These are phyloP conservation scores for Aspergillus chevalieri DNA, from an alignment of 2,329 filamentous ascomycete genomes.

Conservation along the genomic window DNA sequence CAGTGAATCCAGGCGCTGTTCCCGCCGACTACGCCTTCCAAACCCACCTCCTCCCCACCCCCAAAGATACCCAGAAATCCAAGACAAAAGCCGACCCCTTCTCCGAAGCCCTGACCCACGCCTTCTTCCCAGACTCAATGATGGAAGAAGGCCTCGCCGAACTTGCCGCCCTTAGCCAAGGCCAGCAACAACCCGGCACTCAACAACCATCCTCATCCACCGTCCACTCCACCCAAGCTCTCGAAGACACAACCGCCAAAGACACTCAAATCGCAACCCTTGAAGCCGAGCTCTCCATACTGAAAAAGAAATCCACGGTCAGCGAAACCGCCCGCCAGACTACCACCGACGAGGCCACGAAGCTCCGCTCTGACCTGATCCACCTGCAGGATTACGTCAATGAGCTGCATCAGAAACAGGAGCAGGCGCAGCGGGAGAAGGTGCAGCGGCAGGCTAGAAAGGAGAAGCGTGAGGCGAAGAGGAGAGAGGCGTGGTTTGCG, in stretches of 20 bases:
- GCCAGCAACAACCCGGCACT: slow-evolving; percentile 15
- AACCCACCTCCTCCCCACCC: slow-evolving; percentile 29
- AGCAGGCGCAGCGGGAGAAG: slow-evolving; percentile 26
- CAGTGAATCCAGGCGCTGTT: slow-evolving; percentile 29
- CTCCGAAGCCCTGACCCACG: slow-evolving; percentile 32
- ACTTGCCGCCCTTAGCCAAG: slow-evolving; percentile 23
- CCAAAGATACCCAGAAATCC: slow-evolving; percentile 2
- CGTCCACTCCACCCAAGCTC: neutral
- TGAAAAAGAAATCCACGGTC: slow-evolving; percentile 32
- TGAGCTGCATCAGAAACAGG: slow-evolving; percentile 35
- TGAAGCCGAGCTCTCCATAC: slow-evolving; percentile 33
- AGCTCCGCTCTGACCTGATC: slow-evolving; percentile 30
- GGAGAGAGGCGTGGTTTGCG: slow-evolving; percentile 40
- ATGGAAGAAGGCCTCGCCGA: slow-evolving; percentile 38
- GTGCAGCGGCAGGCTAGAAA: slow-evolving; percentile 31
- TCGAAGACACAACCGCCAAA: slow-evolving; percentile 16
- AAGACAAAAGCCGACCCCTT: slow-evolving; percentile 21
- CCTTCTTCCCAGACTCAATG: slow-evolving; percentile 33
- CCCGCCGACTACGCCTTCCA: slow-evolving; percentile 39
- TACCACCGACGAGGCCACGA: slow-evolving; percentile 29
- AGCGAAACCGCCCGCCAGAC: slow-evolving; percentile 32
- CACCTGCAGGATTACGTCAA: slow-evolving; percentile 33
- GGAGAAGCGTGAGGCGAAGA: slow-evolving; percentile 35
- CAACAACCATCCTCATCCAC: neutral
- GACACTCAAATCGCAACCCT: slow-evolving; percentile 26